phyloP scores from a whole-genome alignment of 169 alveolate genomes.

The Plasmodium chabaudi region DNA sequence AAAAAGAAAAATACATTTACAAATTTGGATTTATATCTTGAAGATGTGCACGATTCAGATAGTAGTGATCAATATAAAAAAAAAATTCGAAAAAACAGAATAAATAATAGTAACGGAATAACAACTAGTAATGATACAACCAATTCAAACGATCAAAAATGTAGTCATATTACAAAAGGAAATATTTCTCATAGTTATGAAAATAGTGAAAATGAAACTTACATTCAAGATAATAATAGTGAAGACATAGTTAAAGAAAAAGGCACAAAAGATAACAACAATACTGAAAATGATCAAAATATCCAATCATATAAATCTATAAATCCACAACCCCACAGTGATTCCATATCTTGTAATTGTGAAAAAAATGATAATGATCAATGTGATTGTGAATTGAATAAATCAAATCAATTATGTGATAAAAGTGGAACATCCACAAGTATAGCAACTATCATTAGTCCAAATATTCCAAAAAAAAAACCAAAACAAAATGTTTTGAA shows the following conservation, averaged over 20 bases:
- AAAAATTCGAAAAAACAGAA: not conserved
- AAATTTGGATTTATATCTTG: constrained; percentile 14
- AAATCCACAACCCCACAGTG: too few species aligned
- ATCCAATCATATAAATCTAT: too few species aligned
- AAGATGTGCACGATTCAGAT: not conserved
- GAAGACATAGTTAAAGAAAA: not conserved
- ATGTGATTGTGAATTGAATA: too few species aligned
- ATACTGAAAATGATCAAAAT: not conserved
- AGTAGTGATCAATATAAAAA: not conserved
- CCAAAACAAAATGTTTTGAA: constrained; percentile 30
- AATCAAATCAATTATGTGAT: too few species aligned
- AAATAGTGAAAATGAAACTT: not conserved
- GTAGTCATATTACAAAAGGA: not conserved
- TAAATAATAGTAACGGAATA: not conserved
- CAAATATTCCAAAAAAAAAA: constrained; percentile 32
- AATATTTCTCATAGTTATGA: not conserved
- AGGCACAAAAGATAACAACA: not conserved
- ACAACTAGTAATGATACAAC: too few species aligned
- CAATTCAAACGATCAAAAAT: not conserved
- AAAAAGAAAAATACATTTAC: constrained; percentile 5
- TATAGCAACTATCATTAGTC: not conserved
- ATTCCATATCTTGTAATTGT: too few species aligned
- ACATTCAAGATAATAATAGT: not conserved
- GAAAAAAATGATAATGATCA: too few species aligned
- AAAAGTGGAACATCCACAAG: too few species aligned